phyloP scores from a whole-genome alignment of 192 early-diverging fungal genomes.

The Linnemannia hyalina region DNA sequence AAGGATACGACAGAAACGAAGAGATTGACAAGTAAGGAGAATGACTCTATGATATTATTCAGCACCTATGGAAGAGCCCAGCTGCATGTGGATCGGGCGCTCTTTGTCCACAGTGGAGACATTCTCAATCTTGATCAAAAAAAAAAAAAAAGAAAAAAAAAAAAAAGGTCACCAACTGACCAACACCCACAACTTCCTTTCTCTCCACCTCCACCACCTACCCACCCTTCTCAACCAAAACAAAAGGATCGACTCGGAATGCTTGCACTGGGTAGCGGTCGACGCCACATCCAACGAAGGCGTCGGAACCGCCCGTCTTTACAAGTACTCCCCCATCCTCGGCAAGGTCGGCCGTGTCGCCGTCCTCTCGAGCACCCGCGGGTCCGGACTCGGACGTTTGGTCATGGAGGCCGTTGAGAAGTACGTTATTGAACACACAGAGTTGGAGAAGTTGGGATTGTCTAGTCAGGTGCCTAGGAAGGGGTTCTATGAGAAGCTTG shows the following conservation, averaged over 20 bases:
- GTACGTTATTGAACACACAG: slow-evolving; percentile 12
- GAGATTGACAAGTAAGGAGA: slow-evolving; percentile 49
- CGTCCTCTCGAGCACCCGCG: slow-evolving; percentile 35
- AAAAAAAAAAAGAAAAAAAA: neutral
- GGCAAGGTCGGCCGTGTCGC: slow-evolving; percentile 50
- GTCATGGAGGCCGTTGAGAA: slow-evolving; percentile 45
- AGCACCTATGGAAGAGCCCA: too few relatives aligned
- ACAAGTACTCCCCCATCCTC: slow-evolving; percentile 33
- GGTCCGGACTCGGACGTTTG: slow-evolving; percentile 34
- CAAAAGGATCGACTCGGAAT: slow-evolving; percentile 36
- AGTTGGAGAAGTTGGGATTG: slow-evolving; percentile 18
- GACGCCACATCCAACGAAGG: slow-evolving; percentile 19
- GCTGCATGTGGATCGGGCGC: too few relatives aligned
- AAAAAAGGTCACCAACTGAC: neutral
- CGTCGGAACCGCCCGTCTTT: slow-evolving; percentile 40
- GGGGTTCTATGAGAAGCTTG: slow-evolving; percentile 51
- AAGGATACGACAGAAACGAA: slow-evolving; percentile 39
- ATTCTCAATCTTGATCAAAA: neutral
- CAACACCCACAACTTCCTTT: neutral
- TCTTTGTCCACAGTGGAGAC: too few relatives aligned
- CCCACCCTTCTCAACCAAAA: neutral
- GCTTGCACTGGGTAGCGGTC: slow-evolving; percentile 45
- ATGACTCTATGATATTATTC: too few relatives aligned
- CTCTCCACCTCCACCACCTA: neutral
- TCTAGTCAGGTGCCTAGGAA: slow-evolving; percentile 44